phyloP scores from a whole-genome alignment of 495 filamentous ascomycete genomes.

The Neurospora sp. region DNA sequence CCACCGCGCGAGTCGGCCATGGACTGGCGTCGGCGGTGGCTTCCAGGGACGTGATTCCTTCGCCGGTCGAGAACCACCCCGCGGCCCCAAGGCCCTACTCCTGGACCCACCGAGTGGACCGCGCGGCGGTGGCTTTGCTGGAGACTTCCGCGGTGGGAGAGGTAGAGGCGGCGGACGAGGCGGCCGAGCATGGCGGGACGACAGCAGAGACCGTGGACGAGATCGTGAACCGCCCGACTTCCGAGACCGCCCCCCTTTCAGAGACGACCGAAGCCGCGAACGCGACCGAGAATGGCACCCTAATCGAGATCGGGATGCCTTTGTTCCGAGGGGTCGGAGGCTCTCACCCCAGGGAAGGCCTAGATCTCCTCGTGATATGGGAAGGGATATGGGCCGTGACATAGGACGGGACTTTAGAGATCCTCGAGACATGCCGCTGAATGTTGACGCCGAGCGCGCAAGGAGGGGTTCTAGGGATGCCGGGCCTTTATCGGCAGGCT shows the following conservation, averaged over 20 bases:
- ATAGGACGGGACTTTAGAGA: slow-evolving; percentile 19
- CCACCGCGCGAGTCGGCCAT: no score
- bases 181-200: slow-evolving; percentile 43
- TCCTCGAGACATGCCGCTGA: slow-evolving; percentile 29
- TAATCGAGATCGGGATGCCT: slow-evolving; percentile 29
- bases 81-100: slow-evolving; percentile 60
- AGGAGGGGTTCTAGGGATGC: slow-evolving; percentile 42
- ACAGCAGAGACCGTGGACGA: slow-evolving; percentile 51
- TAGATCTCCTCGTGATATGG: slow-evolving; percentile 34
- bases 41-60: slow-evolving; percentile 23
- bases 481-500: slow-evolving; percentile 55
- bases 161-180: slow-evolving; percentile 28
- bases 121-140: slow-evolving; percentile 36
- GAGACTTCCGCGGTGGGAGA: slow-evolving; percentile 35
- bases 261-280: slow-evolving; percentile 37
- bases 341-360: slow-evolving; percentile 36
- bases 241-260: slow-evolving; percentile 35
- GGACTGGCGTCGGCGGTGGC: no score
- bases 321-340: slow-evolving; percentile 28
- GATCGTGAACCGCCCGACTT: slow-evolving; percentile 45
- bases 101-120: slow-evolving; percentile 51
- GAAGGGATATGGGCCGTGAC: slow-evolving; percentile 12
- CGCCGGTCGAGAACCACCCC: slow-evolving; percentile 44
- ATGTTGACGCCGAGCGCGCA: slow-evolving; percentile 39
- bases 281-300: slow-evolving; percentile 32